Percentiles rank a stretch among this genome's conserved stretches.
Conservation (phyloP, 805 yeast species). For the Yamadazyma nakazawae region DNA sequence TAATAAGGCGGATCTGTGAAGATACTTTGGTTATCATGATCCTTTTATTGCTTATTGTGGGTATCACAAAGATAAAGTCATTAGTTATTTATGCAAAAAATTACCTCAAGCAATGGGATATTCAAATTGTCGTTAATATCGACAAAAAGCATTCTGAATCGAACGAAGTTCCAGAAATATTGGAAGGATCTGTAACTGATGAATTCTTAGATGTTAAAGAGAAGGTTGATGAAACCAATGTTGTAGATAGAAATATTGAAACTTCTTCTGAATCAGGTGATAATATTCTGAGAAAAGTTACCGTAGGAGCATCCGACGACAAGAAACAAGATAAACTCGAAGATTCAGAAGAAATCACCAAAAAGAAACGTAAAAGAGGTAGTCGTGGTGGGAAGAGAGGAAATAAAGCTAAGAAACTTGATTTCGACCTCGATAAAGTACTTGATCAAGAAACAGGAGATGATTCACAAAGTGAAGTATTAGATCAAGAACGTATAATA, state of each 20-base stretch:
- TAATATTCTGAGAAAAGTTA: slow-evolving; percentile 1
- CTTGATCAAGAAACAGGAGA: slow-evolving; percentile 9
- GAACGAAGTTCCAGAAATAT: not conserved
- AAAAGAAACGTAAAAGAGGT: slow-evolving; percentile 77
- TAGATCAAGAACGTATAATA: slow-evolving; percentile 12
- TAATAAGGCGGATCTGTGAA: slow-evolving; percentile 40
- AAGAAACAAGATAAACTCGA: slow-evolving; percentile 5
- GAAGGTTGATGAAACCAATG: not conserved
- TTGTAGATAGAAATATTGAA: not conserved
- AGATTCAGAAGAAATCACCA: slow-evolving; percentile 13
- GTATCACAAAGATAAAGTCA: not conserved
- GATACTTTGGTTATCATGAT: slow-evolving; percentile 45
- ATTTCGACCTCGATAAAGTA: slow-evolving; percentile 4
- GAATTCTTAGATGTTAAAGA: not conserved
- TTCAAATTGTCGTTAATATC: slow-evolving; percentile 1
- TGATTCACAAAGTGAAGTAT: not conserved
- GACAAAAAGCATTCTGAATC: not conserved
- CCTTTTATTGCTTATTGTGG: slow-evolving; percentile 17
- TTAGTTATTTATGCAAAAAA: not conserved
- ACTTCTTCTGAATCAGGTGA: not conserved
- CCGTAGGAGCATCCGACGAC: not conserved
- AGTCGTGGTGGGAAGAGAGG: slow-evolving; percentile 75
- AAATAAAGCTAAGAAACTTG: slow-evolving; percentile 38
- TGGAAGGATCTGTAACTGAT: not conserved
- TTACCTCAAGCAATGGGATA: not conserved